Evolutionary conservation across 257 asterid genomes (phyloP).

Genomic region (Coffea eugenioides): DNA sequence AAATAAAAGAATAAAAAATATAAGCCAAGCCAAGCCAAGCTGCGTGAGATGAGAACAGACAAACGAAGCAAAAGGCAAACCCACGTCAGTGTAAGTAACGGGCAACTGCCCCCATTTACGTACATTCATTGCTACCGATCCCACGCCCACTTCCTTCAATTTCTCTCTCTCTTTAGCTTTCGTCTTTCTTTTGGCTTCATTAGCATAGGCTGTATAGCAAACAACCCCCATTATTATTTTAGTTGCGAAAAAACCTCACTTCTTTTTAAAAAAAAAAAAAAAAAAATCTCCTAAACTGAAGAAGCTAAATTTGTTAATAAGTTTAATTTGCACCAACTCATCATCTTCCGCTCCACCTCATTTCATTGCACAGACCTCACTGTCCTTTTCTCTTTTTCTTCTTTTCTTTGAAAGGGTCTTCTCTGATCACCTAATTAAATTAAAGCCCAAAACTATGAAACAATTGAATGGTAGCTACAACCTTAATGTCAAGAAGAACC

Average conservation of each 20-base stretch:
- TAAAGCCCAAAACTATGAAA: constrained; percentile 40
- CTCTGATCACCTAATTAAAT: background rate
- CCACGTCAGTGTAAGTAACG: background rate
- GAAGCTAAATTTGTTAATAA: background rate
- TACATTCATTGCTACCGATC: background rate
- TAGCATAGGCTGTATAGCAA: background rate
- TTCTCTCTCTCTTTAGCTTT: background rate
- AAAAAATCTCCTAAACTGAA: too few species aligned
- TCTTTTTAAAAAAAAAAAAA: background rate
- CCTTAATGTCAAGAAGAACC: constrained; percentile 25
- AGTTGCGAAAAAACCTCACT: background rate
- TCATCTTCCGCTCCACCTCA: background rate
- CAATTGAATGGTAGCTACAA: constrained; percentile 16
- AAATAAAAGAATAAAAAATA: too few species aligned
- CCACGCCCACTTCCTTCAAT: background rate
- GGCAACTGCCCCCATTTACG: background rate
- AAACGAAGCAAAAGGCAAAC: background rate
- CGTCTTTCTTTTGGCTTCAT: background rate
- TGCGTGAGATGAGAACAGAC: too few species aligned
- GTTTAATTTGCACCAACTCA: background rate
- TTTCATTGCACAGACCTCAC: background rate
- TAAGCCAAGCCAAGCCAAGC: too few species aligned
- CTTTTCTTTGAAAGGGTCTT: background rate
- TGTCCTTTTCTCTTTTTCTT: too few species aligned
- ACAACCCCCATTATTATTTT: background rate